phyloP scores from a whole-genome alignment of 768 basidiomycete species.

The Agaricus bisporus region DNA sequence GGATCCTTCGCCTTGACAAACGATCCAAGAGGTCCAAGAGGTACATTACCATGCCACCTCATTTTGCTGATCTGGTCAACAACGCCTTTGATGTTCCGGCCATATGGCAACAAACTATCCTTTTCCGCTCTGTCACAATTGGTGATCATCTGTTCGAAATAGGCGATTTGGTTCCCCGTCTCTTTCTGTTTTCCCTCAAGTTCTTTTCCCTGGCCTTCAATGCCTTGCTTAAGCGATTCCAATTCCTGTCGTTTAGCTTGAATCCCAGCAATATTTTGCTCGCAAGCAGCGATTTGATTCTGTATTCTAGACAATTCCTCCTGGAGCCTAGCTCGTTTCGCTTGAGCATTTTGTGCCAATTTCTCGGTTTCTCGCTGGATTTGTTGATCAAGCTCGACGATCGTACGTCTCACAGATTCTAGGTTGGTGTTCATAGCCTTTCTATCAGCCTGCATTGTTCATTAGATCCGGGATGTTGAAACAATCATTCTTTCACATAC shows the following conservation, averaged over 20 bases:
- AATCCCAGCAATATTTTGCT: conserved; percentile 25
- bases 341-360: conserved; percentile 51
- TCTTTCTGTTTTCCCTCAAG: conserved; percentile 25
- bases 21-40: conserved; percentile 76
- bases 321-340: conserved; percentile 53
- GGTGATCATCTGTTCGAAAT: conserved; percentile 44
- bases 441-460: conserved; percentile 38
- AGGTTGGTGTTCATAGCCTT: conserved; percentile 40
- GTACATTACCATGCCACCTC: conserved; percentile 59
- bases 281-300: conserved; percentile 29
- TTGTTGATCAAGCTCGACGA: conserved; percentile 35
- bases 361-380: conserved; percentile 50
- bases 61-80: conserved; percentile 42
- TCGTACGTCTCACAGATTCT: conserved; percentile 23
- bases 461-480: background rate
- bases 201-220: conserved; percentile 29
- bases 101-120: conserved; percentile 58
- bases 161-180: conserved; percentile 35
- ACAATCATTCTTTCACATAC: conserved; percentile 26
- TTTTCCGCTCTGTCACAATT: conserved; percentile 44
- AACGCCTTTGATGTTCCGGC: conserved; percentile 52
- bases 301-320: conserved; percentile 43
- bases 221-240: conserved; percentile 20
- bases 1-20: conserved; percentile 71
- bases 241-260: conserved; percentile 27